Evolutionary conservation across 139 green algal genomes (phyloP), one percentile per base, ranked within the genome.

Genomic region (Chlamydomonas sphaeroides): DNA sequence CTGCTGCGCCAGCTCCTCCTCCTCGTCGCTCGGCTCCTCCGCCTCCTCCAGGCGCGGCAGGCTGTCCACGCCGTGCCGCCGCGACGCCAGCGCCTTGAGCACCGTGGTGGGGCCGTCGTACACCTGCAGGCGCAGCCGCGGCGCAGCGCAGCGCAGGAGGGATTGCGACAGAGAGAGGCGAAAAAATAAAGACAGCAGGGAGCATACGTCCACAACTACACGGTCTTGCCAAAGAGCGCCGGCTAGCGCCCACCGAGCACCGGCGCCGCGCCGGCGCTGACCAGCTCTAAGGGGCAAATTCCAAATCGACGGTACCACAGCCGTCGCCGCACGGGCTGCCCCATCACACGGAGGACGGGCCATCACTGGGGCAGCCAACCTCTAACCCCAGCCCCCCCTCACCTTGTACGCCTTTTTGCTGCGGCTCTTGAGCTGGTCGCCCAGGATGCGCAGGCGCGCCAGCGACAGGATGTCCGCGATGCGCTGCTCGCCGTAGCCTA

Each of bases 381-480:
- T n/a, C n/a, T n/a, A n/a, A 62, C 23, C 53, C 15, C 53, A 28
- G 28, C 26, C 26, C 57, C 57, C 7, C 28, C 62, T 4, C 80
- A 76, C 71, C 56, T 82, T 75, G 32, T 74, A 53, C 53, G 73
- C 80, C 25, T 82, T 86, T 49, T 57, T 75, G 48, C 63, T 68
- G 20, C 74, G 45, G 70, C 87, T 86, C 78, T 90, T 92, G 28
- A 92, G 75, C 86, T 87, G 84, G 72, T 86, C 81, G 38, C 89
- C 89, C 51, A 96, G 80, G 77, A 95, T 95, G 84, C 90, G 89
- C 65, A 94, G 88, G 36, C 87, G 83, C 48, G 89, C 90, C 56
- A 96, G 86, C 45, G 82, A 85, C 59, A 94, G 74, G 53, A 96
- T 84, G 69, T 96, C 93, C 63, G 83, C 77, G 28, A 90, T 87